Evolutionary conservation across 2,329 filamentous ascomycete genomes (phyloP), one percentile per base, ranked within the genome.

Genomic region (Fusarium sp.): DNA sequence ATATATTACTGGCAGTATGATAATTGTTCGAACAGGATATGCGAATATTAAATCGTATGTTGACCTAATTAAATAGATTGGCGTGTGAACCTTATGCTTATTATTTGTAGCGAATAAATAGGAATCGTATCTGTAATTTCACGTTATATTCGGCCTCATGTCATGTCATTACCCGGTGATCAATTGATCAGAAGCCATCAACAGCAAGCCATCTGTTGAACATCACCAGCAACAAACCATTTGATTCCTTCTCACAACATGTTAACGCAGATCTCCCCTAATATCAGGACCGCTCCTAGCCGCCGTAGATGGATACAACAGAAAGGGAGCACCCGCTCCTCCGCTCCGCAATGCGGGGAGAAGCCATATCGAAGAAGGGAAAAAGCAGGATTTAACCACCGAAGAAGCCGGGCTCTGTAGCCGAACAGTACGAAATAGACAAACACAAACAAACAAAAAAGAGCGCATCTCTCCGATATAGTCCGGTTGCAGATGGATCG

Each of bases 311-410:
- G 26, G 60, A 45, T 30, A 56, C 47, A 30, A 51, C 22, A 24
- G 32, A 61, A 55, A 55, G 62, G 56, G 56, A 66, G 24, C 65
- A 56, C 65, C 65, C 65, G 61, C 48, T 53, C 44, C 57, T 66
- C 65, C 60, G 55, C 65, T 30, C 56, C 66, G 40, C 28, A 56
- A 67, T 67, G 65, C 61, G 65, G 65, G 65, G 65, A 59, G 53
- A 50, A 43, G 50, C 22, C 20, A 40, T 51, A n/a, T 13, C 35
- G 40, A 54, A 54, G 45, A n/a, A 44, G 17, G 14, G 30, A 28
- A 64, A 64, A 57, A 53, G 47, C 17, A 66, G 37, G 49, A 57
- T 40, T 41, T 19, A 40, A 28, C 28, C 48, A 50, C 32, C 50
- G 41, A 59, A 33, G 32, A 41, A 49, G 59, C 54, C 58, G 63